A percentile compares a stretch with the other conserved stretches of the same genome.
Evolutionary conservation across 768 basidiomycete species (phyloP).

Genomic region (Russula brevipes): DNA sequence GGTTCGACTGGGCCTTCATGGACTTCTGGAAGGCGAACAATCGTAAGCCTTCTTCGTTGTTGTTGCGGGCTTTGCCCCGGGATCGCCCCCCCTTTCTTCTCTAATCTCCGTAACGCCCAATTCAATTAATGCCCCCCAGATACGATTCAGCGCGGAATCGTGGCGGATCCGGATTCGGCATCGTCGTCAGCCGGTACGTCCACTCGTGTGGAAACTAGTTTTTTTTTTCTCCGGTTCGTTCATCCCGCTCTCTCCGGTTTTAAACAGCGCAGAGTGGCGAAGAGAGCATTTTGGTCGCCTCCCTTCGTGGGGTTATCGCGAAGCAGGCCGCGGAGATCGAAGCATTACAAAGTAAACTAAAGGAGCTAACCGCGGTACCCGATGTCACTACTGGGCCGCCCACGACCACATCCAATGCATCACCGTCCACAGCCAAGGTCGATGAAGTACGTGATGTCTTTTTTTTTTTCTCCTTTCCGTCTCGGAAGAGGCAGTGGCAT

Average conservation of each 20-base stretch:
- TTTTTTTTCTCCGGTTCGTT: not conserved
- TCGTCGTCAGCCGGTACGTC: constrained; percentile 54
- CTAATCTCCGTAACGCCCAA: not conserved
- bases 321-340: constrained; percentile 81
- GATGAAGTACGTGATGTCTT: constrained; percentile 9
- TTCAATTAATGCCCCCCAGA: constrained; percentile 38
- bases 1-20: constrained; percentile 98
- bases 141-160: constrained; percentile 68
- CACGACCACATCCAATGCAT: not conserved
- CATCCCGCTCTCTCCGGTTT: not conserved
- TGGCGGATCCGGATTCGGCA: constrained; percentile 60
- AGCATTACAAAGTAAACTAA: constrained; percentile 54
- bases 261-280: constrained; percentile 62
- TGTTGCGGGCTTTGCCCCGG: not conserved
- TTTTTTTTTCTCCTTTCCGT: not conserved
- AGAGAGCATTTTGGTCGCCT: constrained; percentile 66
- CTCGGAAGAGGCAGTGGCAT: not conserved
- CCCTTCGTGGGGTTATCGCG: constrained; percentile 77
- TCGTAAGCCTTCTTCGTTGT: constrained; percentile 42
- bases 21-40: constrained; percentile 99
- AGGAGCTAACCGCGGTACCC: constrained; percentile 34
- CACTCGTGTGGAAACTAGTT: not conserved
- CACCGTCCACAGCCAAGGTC: not conserved
- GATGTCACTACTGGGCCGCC: not conserved
- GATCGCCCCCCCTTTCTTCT: not conserved